Base-by-base conservation (phyloP, 352 stramenopile genomes). In the Pythium aristosporum region DNA sequence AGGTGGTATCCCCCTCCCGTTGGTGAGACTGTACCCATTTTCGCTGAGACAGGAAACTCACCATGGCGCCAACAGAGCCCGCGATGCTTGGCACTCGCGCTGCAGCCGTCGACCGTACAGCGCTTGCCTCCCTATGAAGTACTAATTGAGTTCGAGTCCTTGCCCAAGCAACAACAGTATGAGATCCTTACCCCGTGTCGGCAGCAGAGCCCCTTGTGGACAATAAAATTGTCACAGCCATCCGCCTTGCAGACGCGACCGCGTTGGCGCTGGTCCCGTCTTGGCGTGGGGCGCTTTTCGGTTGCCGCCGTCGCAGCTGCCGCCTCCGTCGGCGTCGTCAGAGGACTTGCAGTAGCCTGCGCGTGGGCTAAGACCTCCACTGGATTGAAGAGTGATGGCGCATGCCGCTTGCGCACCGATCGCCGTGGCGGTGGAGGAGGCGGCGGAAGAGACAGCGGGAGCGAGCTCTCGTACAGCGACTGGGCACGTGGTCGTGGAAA, bases 221-320 rank as follows among this genome's bases (percentile, higher is more conserved):
- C 77, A 55, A 73, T 82, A 59, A 80, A 82, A 42, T 78, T 79
- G 25, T 71, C 58, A 42, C 72, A 83, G 21, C 67, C 67, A 16
- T 72, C 63, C 44, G 71, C 37, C 23, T 67, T 73, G 42, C 74
- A 82, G 23, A 61, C 53, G 13, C 72, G 71, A 16, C 67, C 60
- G 34, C 51, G 51, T 49, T 56, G 61, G 34, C 72, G 65, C 51
- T 80, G 72, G 41, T 71, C 57, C 0, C 49, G 49, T n/a, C 39
- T 44, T 41, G 7, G 36, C 12, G 36, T 12, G 7, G 7, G 7
- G 7, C 36, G 7, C 36, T 41, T 12, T 12, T 41, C 12, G 7
- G 36, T 41, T 41, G 36, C 12, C 36, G 36, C 7, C 36, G 12
- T 12, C 36, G 36, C 36, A 41, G 12, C 36, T 7, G 36, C 36